phyloP scores from a whole-genome alignment of 805 yeast species.

The Cephaloascus albidus region DNA sequence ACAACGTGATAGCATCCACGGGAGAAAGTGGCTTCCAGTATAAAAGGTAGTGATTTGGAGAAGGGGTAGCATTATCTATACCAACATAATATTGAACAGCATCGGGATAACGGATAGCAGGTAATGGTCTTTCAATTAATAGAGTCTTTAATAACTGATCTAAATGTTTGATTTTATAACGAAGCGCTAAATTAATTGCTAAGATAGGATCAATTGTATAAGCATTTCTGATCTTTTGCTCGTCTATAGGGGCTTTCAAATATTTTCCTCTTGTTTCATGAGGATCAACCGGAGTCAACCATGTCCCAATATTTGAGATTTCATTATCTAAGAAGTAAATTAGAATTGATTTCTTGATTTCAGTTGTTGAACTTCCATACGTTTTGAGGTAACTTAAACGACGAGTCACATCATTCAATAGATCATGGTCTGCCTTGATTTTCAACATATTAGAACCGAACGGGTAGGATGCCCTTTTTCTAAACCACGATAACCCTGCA shows the following conservation, averaged over 20 bases:
- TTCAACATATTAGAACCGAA: constrained; percentile 75
- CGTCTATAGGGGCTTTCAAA: constrained; percentile 20
- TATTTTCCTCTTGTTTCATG: constrained; percentile 27
- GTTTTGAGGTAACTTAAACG: constrained; percentile 13
- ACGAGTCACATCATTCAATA: constrained; percentile 44
- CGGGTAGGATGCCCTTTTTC: constrained; percentile 54
- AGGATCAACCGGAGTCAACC: constrained; percentile 61
- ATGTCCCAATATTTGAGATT: constrained; percentile 57
- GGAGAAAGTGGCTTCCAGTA: constrained; percentile 79
- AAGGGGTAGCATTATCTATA: constrained; percentile 22
- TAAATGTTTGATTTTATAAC: constrained; percentile 39
- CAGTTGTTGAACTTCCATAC: constrained; percentile 11
- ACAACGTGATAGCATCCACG: constrained; percentile 73
- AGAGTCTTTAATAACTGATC: constrained; percentile 31
- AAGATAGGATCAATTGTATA: constrained; percentile 61
- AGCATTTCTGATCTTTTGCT: constrained; percentile 41
- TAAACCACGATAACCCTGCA: constrained; percentile 77
- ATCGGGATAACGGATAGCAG: constrained; percentile 44
- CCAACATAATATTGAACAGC: constrained; percentile 49
- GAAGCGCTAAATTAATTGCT: constrained; percentile 59
- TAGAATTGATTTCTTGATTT: constrained; percentile 43
- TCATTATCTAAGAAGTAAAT: constrained; percentile 69
- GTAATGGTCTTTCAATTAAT: constrained; percentile 47
- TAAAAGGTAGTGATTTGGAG: constrained; percentile 33
- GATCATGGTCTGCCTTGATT: constrained; percentile 56